phyloP scores from a whole-genome alignment of 139 green algal genomes.

The Closterium sp. region DNA sequence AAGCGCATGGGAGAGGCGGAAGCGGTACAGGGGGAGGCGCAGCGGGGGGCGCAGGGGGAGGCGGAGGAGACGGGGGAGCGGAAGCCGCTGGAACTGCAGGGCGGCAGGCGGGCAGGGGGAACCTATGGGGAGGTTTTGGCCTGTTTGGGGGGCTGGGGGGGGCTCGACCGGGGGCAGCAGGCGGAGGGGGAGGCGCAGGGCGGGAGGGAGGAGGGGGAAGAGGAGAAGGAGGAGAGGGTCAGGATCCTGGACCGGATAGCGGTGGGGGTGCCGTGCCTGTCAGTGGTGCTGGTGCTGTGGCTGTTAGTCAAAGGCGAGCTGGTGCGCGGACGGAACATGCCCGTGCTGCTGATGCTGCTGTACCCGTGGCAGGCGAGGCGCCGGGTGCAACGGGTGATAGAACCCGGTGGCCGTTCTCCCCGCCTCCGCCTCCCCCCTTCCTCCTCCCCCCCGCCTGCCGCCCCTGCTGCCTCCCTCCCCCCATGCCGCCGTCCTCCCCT shows the following conservation, averaged over 20 bases:
- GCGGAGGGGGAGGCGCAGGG: background rate
- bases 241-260: slow-evolving; percentile 2
- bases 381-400: background rate
- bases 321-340: too few species aligned
- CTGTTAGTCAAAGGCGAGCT: background rate
- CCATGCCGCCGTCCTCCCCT: background rate
- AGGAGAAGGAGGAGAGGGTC: slow-evolving; percentile 1
- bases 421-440: too few species aligned
- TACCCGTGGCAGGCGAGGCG: background rate
- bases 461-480: background rate
- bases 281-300: background rate
- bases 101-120: background rate
- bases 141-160: slow-evolving; percentile 1
- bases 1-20: background rate
- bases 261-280: background rate
- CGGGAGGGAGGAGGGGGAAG: background rate
- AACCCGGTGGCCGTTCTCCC: background rate
- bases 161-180: background rate
- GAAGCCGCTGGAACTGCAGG: background rate
- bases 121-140: slow-evolving; percentile 5
- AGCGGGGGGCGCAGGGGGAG: background rate
- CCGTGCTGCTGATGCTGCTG: too few species aligned
- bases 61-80: background rate
- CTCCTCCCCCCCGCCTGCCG: background rate
- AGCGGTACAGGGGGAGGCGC: background rate